Percentiles rank a stretch among this genome's conserved stretches.
Conservation (phyloP, 176 grass and related monocot genomes). For the Neostapfia colusana region DNA sequence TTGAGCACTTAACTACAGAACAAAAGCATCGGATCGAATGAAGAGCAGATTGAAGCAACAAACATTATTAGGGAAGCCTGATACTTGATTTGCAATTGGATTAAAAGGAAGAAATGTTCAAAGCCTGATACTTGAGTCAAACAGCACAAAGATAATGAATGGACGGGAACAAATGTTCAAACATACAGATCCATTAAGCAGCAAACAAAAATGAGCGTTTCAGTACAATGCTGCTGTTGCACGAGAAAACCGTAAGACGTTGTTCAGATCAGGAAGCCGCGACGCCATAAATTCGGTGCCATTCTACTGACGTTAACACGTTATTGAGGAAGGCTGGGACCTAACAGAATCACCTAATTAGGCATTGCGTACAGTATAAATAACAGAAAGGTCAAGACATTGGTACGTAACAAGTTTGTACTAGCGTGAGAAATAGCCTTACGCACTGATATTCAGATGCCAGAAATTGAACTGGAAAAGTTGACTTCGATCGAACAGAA, state of each 20-base stretch:
- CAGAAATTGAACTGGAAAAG: neutral
- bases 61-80: neutral
- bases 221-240: neutral
- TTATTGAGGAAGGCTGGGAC: neutral
- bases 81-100: neutral
- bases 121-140: neutral
- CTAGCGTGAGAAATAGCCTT: neutral
- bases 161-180: neutral
- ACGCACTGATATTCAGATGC: neutral
- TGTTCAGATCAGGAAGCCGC: neutral
- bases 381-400: neutral
- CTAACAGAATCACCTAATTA: neutral
- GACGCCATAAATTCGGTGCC: neutral
- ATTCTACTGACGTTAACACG: neutral
- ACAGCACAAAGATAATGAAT: neutral
- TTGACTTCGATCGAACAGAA: neutral
- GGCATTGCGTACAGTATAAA: neutral
- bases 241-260: neutral
- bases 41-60: no score
- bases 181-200: neutral
- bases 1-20: neutral
- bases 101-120: neutral
- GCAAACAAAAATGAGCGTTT: neutral
- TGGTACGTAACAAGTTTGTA: neutral
- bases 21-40: neutral